Conservation (phyloP, 2,329 filamentous ascomycete species). For the Aschersonia sp. region DNA sequence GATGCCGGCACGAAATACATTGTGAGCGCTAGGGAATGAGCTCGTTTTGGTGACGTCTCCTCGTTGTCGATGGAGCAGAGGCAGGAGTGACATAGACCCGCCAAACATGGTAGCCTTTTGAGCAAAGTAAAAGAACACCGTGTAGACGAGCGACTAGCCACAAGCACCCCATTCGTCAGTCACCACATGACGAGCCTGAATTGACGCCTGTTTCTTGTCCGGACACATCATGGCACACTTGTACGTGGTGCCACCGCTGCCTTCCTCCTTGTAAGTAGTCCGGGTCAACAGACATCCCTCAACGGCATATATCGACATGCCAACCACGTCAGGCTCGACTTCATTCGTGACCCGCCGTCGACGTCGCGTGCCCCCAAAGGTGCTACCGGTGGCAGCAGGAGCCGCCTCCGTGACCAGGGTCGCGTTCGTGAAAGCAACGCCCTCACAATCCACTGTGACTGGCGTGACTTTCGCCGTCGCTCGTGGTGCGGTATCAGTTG, state of each 20-base stretch:
- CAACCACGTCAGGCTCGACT: not conserved
- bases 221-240: constrained; percentile 4
- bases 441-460: constrained; percentile 1
- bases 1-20: too few relatives aligned
- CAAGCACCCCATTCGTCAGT: constrained; percentile 3
- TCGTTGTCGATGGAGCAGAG: too few relatives aligned
- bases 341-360: not conserved
- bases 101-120: too few relatives aligned
- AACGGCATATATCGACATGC: constrained; percentile 4
- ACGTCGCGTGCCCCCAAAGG: not conserved
- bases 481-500: not conserved
- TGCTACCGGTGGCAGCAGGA: not conserved
- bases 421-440: not conserved
- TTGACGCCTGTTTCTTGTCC: not conserved
- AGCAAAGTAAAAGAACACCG: too few relatives aligned
- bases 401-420: constrained; percentile 1
- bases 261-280: constrained; percentile 1
- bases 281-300: constrained; percentile 6
- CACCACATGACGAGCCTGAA: constrained; percentile 1
- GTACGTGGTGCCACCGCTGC: not conserved
- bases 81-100: too few relatives aligned
- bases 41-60: too few relatives aligned
- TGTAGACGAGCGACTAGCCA: not conserved
- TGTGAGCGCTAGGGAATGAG: too few relatives aligned
- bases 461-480: not conserved